These are phyloP conservation scores for Starmerella floris DNA, from an alignment of 805 yeast genomes.

Conservation along the genomic window DNA sequence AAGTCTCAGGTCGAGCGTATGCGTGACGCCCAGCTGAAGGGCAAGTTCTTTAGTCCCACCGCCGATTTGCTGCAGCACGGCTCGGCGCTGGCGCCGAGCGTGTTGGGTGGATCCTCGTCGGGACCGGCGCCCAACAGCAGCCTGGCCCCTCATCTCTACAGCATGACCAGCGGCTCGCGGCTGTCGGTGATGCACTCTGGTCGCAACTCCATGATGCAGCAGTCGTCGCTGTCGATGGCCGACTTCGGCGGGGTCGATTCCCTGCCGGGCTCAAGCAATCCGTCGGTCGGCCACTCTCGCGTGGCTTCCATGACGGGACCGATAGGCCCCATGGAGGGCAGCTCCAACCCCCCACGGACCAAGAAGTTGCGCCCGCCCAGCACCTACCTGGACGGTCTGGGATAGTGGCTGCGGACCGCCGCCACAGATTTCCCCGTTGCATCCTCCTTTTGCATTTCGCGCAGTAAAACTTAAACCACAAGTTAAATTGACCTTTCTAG, in stretches of 20 bases:
- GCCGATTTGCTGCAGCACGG: constrained; percentile 50
- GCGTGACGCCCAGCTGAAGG: constrained; percentile 13
- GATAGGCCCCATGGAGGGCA: not conserved
- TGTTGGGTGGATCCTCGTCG: not conserved
- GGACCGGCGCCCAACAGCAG: constrained; percentile 6
- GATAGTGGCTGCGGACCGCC: too few species aligned
- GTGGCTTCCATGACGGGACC: not conserved
- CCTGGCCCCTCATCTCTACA: constrained; percentile 2
- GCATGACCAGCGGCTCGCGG: constrained; percentile 5
- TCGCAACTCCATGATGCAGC: constrained; percentile 14
- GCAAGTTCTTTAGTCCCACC: constrained; percentile 61
- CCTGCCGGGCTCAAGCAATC: not conserved
- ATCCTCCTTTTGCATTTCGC: too few species aligned
- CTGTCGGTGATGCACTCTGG: constrained; percentile 14
- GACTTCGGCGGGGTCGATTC: not conserved
- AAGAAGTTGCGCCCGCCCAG: constrained; percentile 27
- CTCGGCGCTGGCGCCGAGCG: constrained; percentile 13
- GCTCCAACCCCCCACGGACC: constrained; percentile 6
- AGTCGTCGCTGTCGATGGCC: constrained; percentile 11
- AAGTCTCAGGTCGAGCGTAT: constrained; percentile 13
- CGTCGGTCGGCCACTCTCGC: not conserved
- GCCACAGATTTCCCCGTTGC: too few species aligned
- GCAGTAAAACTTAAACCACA: too few species aligned
- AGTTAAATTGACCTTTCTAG: too few species aligned
- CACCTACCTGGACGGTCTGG: constrained; percentile 28